These are phyloP conservation scores for Candida pseudoviswanathii DNA, from an alignment of 1,139 yeast genomes.

Conservation along the genomic window DNA sequence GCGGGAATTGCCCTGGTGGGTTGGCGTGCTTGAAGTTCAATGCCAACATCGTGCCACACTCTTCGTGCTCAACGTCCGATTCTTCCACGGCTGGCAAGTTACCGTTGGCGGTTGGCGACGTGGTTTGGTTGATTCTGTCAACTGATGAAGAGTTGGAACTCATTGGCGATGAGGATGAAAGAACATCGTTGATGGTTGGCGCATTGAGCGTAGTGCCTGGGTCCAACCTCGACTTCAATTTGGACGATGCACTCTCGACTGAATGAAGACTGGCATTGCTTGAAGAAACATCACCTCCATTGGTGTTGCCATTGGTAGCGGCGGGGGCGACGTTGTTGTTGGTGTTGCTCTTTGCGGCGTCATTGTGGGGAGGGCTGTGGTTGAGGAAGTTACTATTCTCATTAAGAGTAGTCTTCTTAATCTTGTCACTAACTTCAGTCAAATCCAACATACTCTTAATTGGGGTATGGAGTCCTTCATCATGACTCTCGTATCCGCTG, in stretches of 20 bases:
- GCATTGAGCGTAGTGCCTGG: not conserved
- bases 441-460: slow-evolving; percentile 47
- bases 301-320: not conserved
- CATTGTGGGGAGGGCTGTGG: not conserved
- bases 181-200: not conserved
- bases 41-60: not conserved
- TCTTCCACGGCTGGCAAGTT: slow-evolving; percentile 16
- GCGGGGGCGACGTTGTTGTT: not conserved
- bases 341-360: not conserved
- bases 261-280: slow-evolving; percentile 12
- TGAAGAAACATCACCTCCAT: slow-evolving; percentile 1
- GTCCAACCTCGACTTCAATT: slow-evolving; percentile 17
- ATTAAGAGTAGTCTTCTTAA: not conserved
- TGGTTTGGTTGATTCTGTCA: not conserved
- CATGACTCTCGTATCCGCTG: slow-evolving; percentile 12
- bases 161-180: slow-evolving; percentile 1
- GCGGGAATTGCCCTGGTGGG: not conserved
- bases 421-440: slow-evolving; percentile 14
- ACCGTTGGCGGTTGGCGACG: slow-evolving; percentile 7
- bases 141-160: not conserved
- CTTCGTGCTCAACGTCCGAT: slow-evolving; percentile 14
- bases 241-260: slow-evolving; percentile 8
- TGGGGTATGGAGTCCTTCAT: slow-evolving; percentile 28
- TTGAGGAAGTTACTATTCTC: not conserved
- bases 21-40: not conserved